Conservation (phyloP, 495 filamentous ascomycete genomes). For the Tuber melanosporum region DNA sequence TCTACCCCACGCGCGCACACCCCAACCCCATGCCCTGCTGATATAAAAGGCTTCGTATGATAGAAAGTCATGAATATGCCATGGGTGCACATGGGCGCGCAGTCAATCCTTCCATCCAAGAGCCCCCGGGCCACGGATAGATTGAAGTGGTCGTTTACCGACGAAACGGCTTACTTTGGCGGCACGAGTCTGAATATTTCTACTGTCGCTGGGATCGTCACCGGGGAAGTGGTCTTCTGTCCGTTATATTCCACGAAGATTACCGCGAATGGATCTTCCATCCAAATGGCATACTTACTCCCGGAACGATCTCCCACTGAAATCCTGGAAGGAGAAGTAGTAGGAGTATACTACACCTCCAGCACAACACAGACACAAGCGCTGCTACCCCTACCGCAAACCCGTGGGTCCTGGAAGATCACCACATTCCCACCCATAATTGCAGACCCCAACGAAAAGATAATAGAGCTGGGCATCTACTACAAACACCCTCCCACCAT, state of each 20-base stretch:
- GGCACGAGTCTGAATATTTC: conserved; percentile 31
- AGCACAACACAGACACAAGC: conserved; percentile 14
- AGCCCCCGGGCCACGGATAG: conserved; percentile 13
- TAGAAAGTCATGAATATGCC: conserved; percentile 22
- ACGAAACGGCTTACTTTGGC: conserved; percentile 28
- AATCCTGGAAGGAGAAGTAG: conserved; percentile 17
- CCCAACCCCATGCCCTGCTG: background rate
- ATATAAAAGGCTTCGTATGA: background rate
- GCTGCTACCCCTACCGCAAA: background rate
- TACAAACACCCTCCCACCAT: background rate
- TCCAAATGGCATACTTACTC: conserved; percentile 27
- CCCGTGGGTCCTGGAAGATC: background rate
- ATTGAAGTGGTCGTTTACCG: conserved; percentile 30
- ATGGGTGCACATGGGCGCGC: conserved; percentile 40
- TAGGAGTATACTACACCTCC: conserved; percentile 26
- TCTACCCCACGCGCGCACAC: background rate
- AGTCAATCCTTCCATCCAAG: conserved; percentile 36
- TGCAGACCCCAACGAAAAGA: background rate
- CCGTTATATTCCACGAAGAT: conserved; percentile 26
- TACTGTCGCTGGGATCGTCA: conserved; percentile 3
- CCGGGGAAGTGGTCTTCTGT: conserved; percentile 14
- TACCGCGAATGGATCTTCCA: conserved; percentile 14
- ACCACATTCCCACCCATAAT: background rate
- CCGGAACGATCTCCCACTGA: conserved; percentile 5
- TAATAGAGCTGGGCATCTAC: background rate